Evolutionary conservation across 2,329 filamentous ascomycete species (phyloP).

Genomic region (Mariannaea elegans): DNA sequence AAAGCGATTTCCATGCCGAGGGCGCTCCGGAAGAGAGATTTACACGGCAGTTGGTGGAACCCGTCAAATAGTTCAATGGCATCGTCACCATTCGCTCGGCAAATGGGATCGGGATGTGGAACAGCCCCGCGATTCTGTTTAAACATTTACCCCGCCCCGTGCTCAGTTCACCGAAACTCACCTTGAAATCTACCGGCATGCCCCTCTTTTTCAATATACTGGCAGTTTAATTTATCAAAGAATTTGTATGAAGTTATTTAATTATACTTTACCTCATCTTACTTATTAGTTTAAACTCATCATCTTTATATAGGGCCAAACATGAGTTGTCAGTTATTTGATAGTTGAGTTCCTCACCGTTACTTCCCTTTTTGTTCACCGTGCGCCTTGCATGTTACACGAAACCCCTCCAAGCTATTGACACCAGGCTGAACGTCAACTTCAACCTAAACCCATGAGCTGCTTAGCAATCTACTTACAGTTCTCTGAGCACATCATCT

Average conservation of each 20-base stretch:
- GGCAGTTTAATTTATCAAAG: too few relatives aligned
- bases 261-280: too few relatives aligned
- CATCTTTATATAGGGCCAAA: too few relatives aligned
- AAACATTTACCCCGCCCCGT: conserved; percentile 44
- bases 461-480: too few relatives aligned
- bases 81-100: conserved; percentile 37
- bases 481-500: too few relatives aligned
- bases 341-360: neutral
- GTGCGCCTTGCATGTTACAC: neutral
- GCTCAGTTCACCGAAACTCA: conserved; percentile 23
- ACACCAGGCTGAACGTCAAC: too few relatives aligned
- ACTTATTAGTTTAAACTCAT: too few relatives aligned
- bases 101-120: conserved; percentile 41
- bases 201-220: too few relatives aligned
- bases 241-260: too few relatives aligned
- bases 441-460: too few relatives aligned
- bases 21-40: conserved; percentile 39
- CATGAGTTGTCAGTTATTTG: too few relatives aligned
- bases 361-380: neutral
- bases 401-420: too few relatives aligned
- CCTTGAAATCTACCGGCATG: neutral
- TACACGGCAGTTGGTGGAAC: conserved; percentile 38
- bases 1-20: neutral
- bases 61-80: conserved; percentile 12
- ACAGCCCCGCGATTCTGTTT: conserved; percentile 25